Evolutionary conservation across 1,139 yeast genomes (phyloP).

Genomic region (Yamadazyma trypodendri): DNA sequence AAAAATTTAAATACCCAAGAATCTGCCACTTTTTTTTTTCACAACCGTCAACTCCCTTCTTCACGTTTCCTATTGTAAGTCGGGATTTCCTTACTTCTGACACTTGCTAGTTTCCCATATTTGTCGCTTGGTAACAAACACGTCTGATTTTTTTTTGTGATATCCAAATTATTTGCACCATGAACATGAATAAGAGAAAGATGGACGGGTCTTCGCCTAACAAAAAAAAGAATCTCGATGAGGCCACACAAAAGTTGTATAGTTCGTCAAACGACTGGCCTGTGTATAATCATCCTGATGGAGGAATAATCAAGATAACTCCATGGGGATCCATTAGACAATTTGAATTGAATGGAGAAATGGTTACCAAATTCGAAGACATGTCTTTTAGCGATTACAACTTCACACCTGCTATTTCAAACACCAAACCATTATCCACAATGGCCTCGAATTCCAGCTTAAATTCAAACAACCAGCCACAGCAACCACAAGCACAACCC

Average conservation of each 20-base stretch:
- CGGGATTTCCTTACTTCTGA: no score
- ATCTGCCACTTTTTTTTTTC: conserved; percentile 1
- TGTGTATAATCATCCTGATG: conserved; percentile 60
- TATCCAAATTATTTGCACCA: background rate
- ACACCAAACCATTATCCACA: conserved; percentile 3
- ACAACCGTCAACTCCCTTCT: background rate
- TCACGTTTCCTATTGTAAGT: no score
- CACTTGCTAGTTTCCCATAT: no score
- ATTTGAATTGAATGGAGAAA: conserved; percentile 34
- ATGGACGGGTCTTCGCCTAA: conserved; percentile 22
- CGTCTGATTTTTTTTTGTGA: background rate
- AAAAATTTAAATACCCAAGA: conserved; percentile 3
- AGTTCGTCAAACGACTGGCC: conserved; percentile 54
- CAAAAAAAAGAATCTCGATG: conserved; percentile 26
- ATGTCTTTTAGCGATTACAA: conserved; percentile 37
- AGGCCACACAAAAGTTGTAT: conserved; percentile 20
- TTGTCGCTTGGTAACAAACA: background rate
- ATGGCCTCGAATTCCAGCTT: conserved; percentile 11
- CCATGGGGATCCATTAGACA: conserved; percentile 57
- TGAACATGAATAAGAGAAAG: conserved; percentile 25
- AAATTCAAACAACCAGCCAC: conserved; percentile 12
- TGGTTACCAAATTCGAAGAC: conserved; percentile 44
- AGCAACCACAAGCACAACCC: conserved; percentile 1
- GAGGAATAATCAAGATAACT: conserved; percentile 61
- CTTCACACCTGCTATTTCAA: conserved; percentile 21